These are phyloP conservation scores for Biscogniauxia mediterranea DNA, from an alignment of 2,329 filamentous ascomycete species.

Conservation along the genomic window DNA sequence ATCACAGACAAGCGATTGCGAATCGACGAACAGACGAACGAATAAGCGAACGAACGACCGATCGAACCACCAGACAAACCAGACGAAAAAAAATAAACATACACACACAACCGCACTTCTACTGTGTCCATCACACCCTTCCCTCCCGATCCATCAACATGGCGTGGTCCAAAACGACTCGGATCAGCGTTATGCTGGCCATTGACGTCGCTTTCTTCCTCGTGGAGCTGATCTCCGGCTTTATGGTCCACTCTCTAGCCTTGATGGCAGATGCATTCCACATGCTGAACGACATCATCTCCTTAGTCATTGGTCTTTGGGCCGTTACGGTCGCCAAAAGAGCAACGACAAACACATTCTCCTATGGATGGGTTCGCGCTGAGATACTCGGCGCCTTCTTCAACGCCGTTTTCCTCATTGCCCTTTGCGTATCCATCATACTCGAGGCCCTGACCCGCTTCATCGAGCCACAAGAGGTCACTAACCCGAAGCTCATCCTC, in stretches of 20 bases:
- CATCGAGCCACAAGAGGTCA: slow-evolving; percentile 84
- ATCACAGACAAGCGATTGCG: too few relatives aligned
- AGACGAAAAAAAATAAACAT: too few relatives aligned
- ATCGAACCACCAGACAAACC: too few relatives aligned
- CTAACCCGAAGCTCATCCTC: slow-evolving; percentile 81
- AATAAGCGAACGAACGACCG: too few relatives aligned
- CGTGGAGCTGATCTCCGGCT: slow-evolving; percentile 81
- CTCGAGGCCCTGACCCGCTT: slow-evolving; percentile 92
- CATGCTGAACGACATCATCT: slow-evolving; percentile 99
- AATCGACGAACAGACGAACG: too few relatives aligned
- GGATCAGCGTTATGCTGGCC: slow-evolving; percentile 87
- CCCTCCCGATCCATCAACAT: slow-evolving; percentile 43
- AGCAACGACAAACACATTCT: slow-evolving; percentile 86
- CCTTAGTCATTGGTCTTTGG: slow-evolving; percentile 88
- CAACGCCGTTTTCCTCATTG: slow-evolving; percentile 96
- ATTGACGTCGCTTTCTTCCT: slow-evolving; percentile 91
- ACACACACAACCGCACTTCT: too few relatives aligned
- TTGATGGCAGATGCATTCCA: slow-evolving; percentile 97
- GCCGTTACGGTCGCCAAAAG: slow-evolving; percentile 86
- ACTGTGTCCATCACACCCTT: too few relatives aligned
- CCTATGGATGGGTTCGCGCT: slow-evolving; percentile 95
- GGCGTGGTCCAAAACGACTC: slow-evolving; percentile 87
- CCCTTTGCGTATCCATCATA: slow-evolving; percentile 92
- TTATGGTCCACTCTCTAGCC: slow-evolving; percentile 85
- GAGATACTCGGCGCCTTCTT: slow-evolving; percentile 95